These are phyloP conservation scores for Tremellales sp. DNA, from an alignment of 1,284 basidiomycete species.

Conservation along the genomic window DNA sequence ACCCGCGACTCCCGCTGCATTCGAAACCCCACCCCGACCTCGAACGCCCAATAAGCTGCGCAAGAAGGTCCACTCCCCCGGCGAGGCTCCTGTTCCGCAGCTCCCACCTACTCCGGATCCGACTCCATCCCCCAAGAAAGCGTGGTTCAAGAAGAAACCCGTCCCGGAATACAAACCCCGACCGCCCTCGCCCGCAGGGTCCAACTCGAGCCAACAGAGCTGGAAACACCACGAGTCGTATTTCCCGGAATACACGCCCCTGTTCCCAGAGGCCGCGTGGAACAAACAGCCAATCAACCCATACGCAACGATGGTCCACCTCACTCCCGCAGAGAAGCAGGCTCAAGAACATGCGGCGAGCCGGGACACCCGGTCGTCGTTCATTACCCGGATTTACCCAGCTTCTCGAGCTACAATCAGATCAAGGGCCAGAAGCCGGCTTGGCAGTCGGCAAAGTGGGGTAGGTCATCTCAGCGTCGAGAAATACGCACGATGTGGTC, in stretches of 20 bases:
- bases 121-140: not conserved
- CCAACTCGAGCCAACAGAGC: slow-evolving; percentile 2
- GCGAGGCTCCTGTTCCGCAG: not conserved
- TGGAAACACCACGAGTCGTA: slow-evolving; percentile 36
- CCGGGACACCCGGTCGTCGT: slow-evolving; percentile 22
- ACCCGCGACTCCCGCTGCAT: not conserved
- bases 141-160: slow-evolving; percentile 8
- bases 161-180: not conserved
- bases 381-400: slow-evolving; percentile 35
- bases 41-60: not conserved
- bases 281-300: not conserved
- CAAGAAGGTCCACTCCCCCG: not conserved
- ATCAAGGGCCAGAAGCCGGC: slow-evolving; percentile 3
- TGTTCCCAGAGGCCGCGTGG: not conserved
- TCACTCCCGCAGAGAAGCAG: slow-evolving; percentile 17
- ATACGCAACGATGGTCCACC: slow-evolving; percentile 4
- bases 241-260: slow-evolving; percentile 25
- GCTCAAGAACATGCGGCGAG: slow-evolving; percentile 15
- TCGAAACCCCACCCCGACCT: not conserved
- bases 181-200: not conserved
- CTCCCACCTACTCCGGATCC: not conserved
- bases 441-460: slow-evolving; percentile 17
- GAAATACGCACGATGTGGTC: slow-evolving; percentile 9
- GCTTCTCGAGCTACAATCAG: slow-evolving; percentile 21
- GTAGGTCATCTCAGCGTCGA: too few species aligned